Conservation (phyloP, 768 basidiomycete species). For the Myochromella boudieri region DNA sequence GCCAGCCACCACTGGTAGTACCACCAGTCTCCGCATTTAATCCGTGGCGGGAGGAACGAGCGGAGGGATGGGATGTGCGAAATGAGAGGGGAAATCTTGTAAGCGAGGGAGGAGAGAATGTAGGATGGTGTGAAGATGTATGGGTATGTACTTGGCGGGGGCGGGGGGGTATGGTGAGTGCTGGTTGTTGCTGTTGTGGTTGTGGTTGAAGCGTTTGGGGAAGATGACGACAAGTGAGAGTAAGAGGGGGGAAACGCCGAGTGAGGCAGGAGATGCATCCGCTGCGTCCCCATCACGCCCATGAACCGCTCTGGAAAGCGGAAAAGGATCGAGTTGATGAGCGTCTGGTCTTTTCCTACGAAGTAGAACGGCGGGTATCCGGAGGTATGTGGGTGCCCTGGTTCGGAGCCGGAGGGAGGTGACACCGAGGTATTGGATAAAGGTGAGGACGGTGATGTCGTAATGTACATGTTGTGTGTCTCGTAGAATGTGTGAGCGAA, state of each 20-base stretch:
- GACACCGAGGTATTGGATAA: not conserved
- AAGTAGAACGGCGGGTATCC: slow-evolving; percentile 28
- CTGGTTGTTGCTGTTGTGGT: not conserved
- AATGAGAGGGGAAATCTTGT: too few species aligned
- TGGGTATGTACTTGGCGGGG: too few species aligned
- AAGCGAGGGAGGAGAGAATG: too few species aligned
- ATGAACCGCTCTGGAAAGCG: slow-evolving; percentile 47
- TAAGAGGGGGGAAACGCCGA: not conserved
- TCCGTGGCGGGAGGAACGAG: not conserved
- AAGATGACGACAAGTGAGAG: not conserved
- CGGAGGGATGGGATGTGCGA: slow-evolving; percentile 4
- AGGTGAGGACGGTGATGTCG: slow-evolving; percentile 23
- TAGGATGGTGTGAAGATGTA: not conserved
- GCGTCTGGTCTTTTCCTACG: slow-evolving; percentile 57
- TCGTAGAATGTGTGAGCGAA: slow-evolving; percentile 45
- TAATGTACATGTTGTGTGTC: slow-evolving; percentile 52
- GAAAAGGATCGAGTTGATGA: slow-evolving; percentile 48
- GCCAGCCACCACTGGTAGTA: slow-evolving; percentile 55
- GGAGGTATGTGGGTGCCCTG: slow-evolving; percentile 34
- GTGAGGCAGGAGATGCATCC: slow-evolving; percentile 1
- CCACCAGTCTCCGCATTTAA: slow-evolving; percentile 44
- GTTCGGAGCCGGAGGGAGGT: slow-evolving; percentile 32
- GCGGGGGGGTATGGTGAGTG: not conserved
- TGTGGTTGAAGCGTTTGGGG: not conserved
- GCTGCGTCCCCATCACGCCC: slow-evolving; percentile 30